phyloP scores from a whole-genome alignment of 2,329 filamentous ascomycete genomes.

The Raffaelea ambrosiae region DNA sequence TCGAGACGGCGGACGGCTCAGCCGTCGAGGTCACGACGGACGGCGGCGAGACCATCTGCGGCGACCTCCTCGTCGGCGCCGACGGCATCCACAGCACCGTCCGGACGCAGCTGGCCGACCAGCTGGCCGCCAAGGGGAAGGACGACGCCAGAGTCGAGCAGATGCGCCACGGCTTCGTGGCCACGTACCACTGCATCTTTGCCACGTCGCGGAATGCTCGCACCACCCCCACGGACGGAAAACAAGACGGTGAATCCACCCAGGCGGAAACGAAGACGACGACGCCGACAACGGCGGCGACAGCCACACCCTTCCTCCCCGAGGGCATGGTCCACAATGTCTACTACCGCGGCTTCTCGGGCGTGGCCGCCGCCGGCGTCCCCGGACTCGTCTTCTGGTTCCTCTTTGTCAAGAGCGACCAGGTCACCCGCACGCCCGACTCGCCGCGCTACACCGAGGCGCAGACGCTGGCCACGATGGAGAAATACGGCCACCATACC shows the following conservation, averaged over 20 bases:
- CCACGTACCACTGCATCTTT: not conserved
- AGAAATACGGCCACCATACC: not conserved
- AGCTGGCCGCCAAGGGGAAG: not conserved
- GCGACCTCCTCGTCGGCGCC: conserved; percentile 25
- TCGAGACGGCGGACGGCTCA: conserved; percentile 11
- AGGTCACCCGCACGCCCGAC: not conserved
- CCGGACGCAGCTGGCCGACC: not conserved
- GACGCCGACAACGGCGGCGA: too few relatives aligned
- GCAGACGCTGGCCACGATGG: not conserved
- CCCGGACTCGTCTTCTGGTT: not conserved
- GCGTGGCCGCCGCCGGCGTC: not conserved
- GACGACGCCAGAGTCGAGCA: not conserved
- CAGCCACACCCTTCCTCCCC: not conserved
- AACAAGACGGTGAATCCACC: too few relatives aligned
- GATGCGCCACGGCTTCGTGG: not conserved
- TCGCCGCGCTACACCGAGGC: not conserved
- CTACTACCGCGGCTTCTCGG: not conserved
- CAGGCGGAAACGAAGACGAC: too few relatives aligned
- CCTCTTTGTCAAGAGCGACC: not conserved
- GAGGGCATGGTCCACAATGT: not conserved
- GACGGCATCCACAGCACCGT: conserved; percentile 29
- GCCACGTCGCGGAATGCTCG: not conserved
- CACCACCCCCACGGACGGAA: too few relatives aligned
- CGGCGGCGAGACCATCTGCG: conserved; percentile 20
- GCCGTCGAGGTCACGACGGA: conserved; percentile 20